Base-by-base conservation (phyloP, 2,329 filamentous ascomycete species). In the Grosmannia clavigera region DNA sequence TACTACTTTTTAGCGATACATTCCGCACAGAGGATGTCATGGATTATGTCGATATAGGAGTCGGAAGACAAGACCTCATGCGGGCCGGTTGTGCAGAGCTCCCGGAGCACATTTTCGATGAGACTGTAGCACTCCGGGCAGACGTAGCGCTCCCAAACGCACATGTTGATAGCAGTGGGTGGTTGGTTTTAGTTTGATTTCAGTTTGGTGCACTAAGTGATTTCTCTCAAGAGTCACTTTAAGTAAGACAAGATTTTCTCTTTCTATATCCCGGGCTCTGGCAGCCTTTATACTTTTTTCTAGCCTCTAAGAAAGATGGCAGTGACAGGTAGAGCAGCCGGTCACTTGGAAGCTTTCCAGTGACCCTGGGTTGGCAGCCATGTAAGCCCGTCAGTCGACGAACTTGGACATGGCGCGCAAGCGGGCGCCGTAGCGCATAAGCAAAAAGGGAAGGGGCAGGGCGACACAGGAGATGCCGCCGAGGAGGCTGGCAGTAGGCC, bases 371-470 rank as follows among this genome's bases (percentile, higher is more conserved):
- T 31, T 31, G 31, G 7, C 31, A 31, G 31, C 4, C 5, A 31
- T 5, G 35, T 14, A 38, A 38, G 10, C 40, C 40, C 16, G 40
- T n/a, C 16, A 43, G 16, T 52, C 46, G 7, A 56, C 50, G 63
- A 63, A 65, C 48, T 55, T 61, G 11, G 64, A 65, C 55, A 10
- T 51, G 3, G 61, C 57, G 2, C 64, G 57, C 58, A 65, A 46
- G 5, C 31, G 4, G 4, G 61, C 55, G 3, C 64, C 64, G 43
- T 64, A 65, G 14, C 59, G 54, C 46, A 60, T 58, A 22, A 65
- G 62, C 0, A 77, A 67, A 66, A 85, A 83, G 0, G 65, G 82
- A 7, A 69, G 51, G 14, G 71, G 71, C 50, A 85, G 31, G 77
- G 78, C 63, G 84, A 68, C 61, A 69, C 71, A 12, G 25, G 62